These are phyloP conservation scores for Dryas alaskensis DNA, from an alignment of 306 rosid species.

Conservation along the genomic window DNA sequence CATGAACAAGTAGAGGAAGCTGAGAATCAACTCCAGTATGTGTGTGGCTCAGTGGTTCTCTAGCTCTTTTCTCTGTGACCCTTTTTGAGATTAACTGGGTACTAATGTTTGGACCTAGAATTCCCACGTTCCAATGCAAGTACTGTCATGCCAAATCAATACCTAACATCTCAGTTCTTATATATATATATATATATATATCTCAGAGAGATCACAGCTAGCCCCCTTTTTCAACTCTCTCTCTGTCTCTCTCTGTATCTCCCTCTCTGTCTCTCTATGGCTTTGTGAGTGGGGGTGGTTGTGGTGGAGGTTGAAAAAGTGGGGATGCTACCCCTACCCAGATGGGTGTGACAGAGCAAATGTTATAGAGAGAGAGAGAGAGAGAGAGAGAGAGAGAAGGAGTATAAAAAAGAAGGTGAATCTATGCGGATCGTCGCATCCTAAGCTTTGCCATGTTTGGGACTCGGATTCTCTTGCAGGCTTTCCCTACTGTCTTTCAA, in stretches of 20 bases:
- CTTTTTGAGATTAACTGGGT: neutral
- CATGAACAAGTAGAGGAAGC: constrained; percentile 45
- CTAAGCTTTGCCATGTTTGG: constrained; percentile 77
- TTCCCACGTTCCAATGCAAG: neutral
- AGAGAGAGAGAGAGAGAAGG: constrained; percentile 3
- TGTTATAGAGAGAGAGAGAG: constrained; percentile 19
- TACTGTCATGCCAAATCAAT: constrained; percentile 11
- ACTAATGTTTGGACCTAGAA: too few species aligned
- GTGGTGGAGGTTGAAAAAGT: constrained; percentile 6
- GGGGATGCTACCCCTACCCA: constrained; percentile 26
- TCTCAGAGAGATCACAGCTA: too few species aligned
- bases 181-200: too few species aligned
- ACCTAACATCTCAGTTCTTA: constrained; percentile 26
- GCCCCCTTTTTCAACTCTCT: constrained; percentile 19
- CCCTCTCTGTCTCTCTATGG: constrained; percentile 14
- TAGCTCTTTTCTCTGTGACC: constrained; percentile 16
- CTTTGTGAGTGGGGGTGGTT: constrained; percentile 21
- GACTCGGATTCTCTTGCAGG: constrained; percentile 62
- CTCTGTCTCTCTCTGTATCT: constrained; percentile 3
- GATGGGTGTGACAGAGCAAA: constrained; percentile 23
- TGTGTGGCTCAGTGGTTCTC: neutral
- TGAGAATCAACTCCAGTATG: neutral
- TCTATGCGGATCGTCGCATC: constrained; percentile 42
- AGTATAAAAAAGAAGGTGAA: constrained; percentile 27
- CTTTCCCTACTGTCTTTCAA: constrained; percentile 51